Base-by-base conservation (phyloP, 139 green algal genomes). In the Gonium pectorale region DNA sequence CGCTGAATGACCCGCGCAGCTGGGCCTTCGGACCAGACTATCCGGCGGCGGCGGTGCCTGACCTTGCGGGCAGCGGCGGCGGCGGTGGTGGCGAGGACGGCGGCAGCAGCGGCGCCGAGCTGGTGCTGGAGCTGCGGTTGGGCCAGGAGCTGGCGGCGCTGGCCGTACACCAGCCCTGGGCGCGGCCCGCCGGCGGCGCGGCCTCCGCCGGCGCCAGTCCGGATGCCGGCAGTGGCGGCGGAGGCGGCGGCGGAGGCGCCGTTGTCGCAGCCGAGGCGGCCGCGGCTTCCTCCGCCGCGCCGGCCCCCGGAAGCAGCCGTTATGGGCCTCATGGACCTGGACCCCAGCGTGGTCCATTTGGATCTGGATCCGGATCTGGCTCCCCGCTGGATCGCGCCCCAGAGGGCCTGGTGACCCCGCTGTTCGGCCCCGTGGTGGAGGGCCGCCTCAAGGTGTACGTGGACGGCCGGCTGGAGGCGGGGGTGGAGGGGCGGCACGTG, bases 381-480 rank as follows among this genome's bases (percentile, higher is more conserved):
- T 56, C 49, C 13, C 49, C 13, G 49, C 49, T 26, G 49, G 31
- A 13, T 9, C 33, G 46, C 0, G 24, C 27, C 24, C 73, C 35
- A 4, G 60, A 51, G 31, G 70, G 70, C 1, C 35, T 17, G 15
- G 56, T 85, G 79, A 35, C 56, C 4, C 63, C 79, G 26, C 3
- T 85, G 44, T 85, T 85, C 33, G 79, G 79, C 0, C 64, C 31
- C 0, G 79, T 85, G 46, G 37, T 85, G 46, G 79, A 75, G 66
- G 79, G 79, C 9, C 79, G 79, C 15, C 11, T 85, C 40, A 77
- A 85, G 66, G 40, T 85, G 63, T 85, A 85, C 15, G 66, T 85
- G 26, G 37, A 37, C 1, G 79, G 79, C 13, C 9, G 29, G 35
- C 46, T 85, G 64, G 33, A 26, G 51, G 64, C 64, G 64, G 79